Base-by-base conservation (phyloP, 2,329 filamentous ascomycete species). In the Aspergillus sp. region DNA sequence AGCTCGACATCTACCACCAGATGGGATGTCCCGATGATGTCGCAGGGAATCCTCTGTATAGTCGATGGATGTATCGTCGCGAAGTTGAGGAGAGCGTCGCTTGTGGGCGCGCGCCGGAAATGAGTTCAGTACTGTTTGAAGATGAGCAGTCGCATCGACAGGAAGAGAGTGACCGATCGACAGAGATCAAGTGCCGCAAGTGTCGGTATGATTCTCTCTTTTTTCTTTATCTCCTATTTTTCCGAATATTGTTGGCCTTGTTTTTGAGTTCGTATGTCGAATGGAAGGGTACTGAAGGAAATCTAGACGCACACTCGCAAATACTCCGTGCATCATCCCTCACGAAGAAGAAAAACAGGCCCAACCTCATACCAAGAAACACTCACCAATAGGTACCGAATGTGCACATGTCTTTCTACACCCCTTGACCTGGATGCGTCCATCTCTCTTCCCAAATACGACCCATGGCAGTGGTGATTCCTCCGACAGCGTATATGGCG, bases 331-430 rank as follows among this genome's bases (percentile, higher is more conserved):
- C 63, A 74, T 94, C 45, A 68, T 84, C 41, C 69, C 78, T 1
- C 88, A 94, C 66, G 65, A 71, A 56, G 57, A 66, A 50, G 44
- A 55, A 44, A 50, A 19, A 19, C 19, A 19, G 19, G 19, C 51
- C 27, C 51, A 47, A 35, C 47, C 49, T 44, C 63, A 57, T 51
- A 50, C 49, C 48, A 48, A 51, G 34, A 28, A 28, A 39, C 36
- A 19, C 19, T 19, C 19, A 19, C 19, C 36, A 19, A 39, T 32
- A 32, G 48, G 55, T 28, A 57, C 61, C 10, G 63, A 71, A 32
- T 98, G 93, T 60, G 84, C 85, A 19, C 91, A 97, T 66, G 80
- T 90, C 64, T 97, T 96, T 67, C 70, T 97, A 53, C 89, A 97
- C 60, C 88, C 93, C 0, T 73, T 98, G 32, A 87, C 87, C 9